phyloP scores from a whole-genome alignment of 2,329 filamentous ascomycete genomes.

The Penicillium palitans region DNA sequence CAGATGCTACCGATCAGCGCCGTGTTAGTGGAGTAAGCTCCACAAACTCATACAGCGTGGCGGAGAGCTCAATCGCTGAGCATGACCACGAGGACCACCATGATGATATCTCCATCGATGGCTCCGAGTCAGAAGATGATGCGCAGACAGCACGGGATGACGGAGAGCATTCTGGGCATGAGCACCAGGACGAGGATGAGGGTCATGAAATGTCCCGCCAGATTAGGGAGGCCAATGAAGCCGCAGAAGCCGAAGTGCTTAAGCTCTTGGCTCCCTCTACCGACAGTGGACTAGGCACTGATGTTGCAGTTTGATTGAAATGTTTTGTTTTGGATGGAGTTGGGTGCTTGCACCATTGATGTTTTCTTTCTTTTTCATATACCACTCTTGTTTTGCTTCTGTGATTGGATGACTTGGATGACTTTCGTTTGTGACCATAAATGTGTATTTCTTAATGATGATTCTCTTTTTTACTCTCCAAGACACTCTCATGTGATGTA shows the following conservation, averaged over 20 bases:
- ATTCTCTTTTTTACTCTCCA: slow-evolving; percentile 5
- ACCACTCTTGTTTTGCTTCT: slow-evolving; percentile 23
- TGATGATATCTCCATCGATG: slow-evolving; percentile 20
- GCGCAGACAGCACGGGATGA: slow-evolving; percentile 22
- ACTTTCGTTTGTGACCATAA: slow-evolving; percentile 11
- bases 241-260: slow-evolving; percentile 24
- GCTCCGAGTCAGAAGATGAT: slow-evolving; percentile 23
- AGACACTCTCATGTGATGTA: slow-evolving; percentile 18
- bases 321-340: slow-evolving; percentile 8
- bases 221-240: slow-evolving; percentile 16
- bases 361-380: slow-evolving; percentile 25
- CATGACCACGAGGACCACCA: slow-evolving; percentile 22
- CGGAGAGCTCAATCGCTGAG: slow-evolving; percentile 24
- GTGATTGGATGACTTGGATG: not conserved
- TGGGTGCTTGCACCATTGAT: slow-evolving; percentile 8
- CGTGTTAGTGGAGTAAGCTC: slow-evolving; percentile 45
- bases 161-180: slow-evolving; percentile 8
- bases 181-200: slow-evolving; percentile 18
- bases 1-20: slow-evolving; percentile 41
- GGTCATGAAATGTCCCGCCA: slow-evolving; percentile 18
- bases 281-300: slow-evolving; percentile 34
- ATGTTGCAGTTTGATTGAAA: slow-evolving; percentile 15
- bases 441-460: slow-evolving; percentile 12
- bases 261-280: slow-evolving; percentile 33
- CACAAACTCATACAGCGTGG: slow-evolving; percentile 32